Conservation (phyloP, 2,329 filamentous ascomycete genomes). For the Cryphonectria parasitica region DNA sequence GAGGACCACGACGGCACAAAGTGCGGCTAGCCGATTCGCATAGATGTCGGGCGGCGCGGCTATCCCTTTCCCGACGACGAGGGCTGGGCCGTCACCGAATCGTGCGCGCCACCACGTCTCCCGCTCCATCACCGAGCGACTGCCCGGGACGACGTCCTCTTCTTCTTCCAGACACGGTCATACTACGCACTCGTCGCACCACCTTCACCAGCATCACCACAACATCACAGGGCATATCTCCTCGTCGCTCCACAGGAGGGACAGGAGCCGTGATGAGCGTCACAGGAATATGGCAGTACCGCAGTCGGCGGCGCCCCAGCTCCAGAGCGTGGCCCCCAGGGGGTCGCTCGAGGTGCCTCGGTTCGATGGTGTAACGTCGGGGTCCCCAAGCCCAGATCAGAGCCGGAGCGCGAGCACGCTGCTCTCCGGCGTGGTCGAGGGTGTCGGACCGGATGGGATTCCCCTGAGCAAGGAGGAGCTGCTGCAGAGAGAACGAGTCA, state of each 20-base stretch:
- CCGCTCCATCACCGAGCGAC: constrained; percentile 60
- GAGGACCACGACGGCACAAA: constrained; percentile 3
- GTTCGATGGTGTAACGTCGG: constrained; percentile 49
- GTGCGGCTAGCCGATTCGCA: constrained; percentile 5
- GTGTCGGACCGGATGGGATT: constrained; percentile 23
- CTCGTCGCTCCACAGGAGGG: constrained; percentile 40
- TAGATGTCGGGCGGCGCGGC: constrained; percentile 25
- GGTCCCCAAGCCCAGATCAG: constrained; percentile 45
- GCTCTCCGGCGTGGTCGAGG: constrained; percentile 35
- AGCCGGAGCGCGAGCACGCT: constrained; percentile 50
- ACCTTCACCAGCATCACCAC: constrained; percentile 28
- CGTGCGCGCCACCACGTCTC: constrained; percentile 56
- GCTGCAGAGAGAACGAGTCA: constrained; percentile 47
- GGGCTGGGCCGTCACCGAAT: constrained; percentile 39
- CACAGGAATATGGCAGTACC: constrained; percentile 36
- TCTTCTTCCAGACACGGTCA: constrained; percentile 40
- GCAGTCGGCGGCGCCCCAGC: constrained; percentile 32
- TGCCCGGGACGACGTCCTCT: constrained; percentile 40
- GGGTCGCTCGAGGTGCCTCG: constrained; percentile 51
- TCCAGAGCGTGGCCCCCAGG: constrained; percentile 36
- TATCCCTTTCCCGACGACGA: constrained; percentile 16
- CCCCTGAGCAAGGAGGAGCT: constrained; percentile 43
- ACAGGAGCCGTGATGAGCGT: constrained; percentile 39
- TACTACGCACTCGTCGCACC: constrained; percentile 38
- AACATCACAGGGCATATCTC: constrained; percentile 36